Conservation (phyloP, 306 rosid species). For the Sophora flavescens region DNA sequence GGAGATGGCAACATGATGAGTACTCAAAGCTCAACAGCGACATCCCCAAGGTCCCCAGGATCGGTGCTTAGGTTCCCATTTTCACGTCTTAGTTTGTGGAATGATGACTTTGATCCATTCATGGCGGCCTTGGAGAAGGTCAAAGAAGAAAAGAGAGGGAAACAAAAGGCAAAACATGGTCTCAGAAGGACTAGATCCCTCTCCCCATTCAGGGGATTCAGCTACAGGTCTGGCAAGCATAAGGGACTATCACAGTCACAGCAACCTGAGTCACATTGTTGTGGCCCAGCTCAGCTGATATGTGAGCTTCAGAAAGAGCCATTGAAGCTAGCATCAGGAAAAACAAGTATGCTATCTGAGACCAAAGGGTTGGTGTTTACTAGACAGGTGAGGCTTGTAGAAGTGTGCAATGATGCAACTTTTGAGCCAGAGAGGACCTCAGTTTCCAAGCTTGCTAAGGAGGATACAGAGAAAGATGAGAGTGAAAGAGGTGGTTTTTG, state of each 20-base stretch:
- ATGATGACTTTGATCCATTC: constrained; percentile 92
- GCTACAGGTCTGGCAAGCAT: constrained; percentile 25
- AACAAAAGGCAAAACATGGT: constrained; percentile 38
- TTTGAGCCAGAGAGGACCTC: constrained; percentile 17
- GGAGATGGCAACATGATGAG: constrained; percentile 29
- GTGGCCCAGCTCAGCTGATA: constrained; percentile 13
- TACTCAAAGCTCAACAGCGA: constrained; percentile 37
- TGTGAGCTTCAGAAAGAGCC: constrained; percentile 36
- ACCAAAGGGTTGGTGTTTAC: constrained; percentile 65
- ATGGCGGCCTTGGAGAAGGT: constrained; percentile 73
- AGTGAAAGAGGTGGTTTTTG: constrained; percentile 43
- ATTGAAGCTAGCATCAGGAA: constrained; percentile 32
- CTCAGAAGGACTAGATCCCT: constrained; percentile 57
- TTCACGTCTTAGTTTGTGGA: constrained; percentile 55
- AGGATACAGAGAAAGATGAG: constrained; percentile 42
- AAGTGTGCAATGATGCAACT: constrained; percentile 40
- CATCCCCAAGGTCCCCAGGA: constrained; percentile 60
- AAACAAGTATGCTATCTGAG: constrained; percentile 46
- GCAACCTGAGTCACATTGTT: constrained; percentile 35
- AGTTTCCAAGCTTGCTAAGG: constrained; percentile 35
- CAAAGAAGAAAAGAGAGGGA: constrained; percentile 56
- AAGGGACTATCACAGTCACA: constrained; percentile 13
- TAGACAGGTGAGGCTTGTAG: constrained; percentile 54
- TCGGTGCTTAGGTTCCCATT: constrained; percentile 53
- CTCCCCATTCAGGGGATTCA: constrained; percentile 52